Base-by-base conservation (phyloP, 2,329 filamentous ascomycete species). In the Aspergillus sp. region DNA sequence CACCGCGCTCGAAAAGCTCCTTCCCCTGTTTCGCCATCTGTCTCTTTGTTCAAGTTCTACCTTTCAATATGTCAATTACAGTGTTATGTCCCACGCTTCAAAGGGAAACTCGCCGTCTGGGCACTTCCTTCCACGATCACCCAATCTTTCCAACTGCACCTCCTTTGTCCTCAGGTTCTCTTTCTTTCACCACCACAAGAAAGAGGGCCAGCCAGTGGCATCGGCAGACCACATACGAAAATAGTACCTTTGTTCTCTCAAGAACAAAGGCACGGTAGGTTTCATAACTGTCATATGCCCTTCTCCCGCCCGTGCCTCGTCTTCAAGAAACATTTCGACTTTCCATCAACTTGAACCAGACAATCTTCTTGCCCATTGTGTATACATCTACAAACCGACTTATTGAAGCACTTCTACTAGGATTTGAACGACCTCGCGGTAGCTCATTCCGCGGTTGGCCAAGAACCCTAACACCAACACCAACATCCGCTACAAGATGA, bases 231-330 rank as follows among this genome's bases (percentile, higher is more conserved):
- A 17, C 17, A 31, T 53, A 52, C 49, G 5, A 54, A 59, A 59
- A 54, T 59, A 59, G 57, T 47, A 47, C 47, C 48, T 53, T 59
- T 59, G 30, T 59, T 34, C 13, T n/a, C 28, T n/a, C 25, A n/a
- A 31, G 31, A 43, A 59, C 50, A 59, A 59, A 59, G 45, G 34
- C 23, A 25, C 34, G 31, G 43, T 49, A 25, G 8, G 22, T 50
- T 50, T 46, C 57, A 59, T 59, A 59, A 54, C 30, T 41, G 15
- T 25, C 28, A 9, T 45, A 25, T n/a, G 17, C 52, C 25, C 55
- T 47, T 25, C 41, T 11, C 25, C 23, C 28, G 41, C 34, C 38
- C 13, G 30, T 34, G 22, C 15, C 23, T 46, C 25, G 25, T 28
- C 34, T 15, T 43, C 34, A 3, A 51, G 11, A 59, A 50, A 50